A percentile compares a stretch with the other conserved stretches of the same genome.
Evolutionary conservation across 73 alveolate genomes (phyloP).

Genomic region (Urostyla sp.): DNA sequence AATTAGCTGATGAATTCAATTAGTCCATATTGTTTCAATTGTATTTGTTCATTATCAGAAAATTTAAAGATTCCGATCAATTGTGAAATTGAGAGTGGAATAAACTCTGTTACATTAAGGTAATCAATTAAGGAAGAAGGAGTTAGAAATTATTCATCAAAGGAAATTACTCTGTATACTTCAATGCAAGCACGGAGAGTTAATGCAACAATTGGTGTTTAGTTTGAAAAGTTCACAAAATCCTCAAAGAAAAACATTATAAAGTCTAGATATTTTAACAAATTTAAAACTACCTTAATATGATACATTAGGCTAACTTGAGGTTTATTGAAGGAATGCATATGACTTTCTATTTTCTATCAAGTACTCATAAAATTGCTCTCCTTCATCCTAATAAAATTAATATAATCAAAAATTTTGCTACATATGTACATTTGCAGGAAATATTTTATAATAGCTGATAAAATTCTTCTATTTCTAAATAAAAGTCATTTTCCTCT

Average conservation of each 20-base stretch:
- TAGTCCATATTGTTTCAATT: too few relatives aligned
- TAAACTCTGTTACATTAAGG: not conserved
- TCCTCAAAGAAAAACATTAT: not conserved
- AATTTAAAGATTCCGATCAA: too few relatives aligned
- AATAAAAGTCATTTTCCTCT: not conserved
- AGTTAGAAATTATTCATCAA: slow-evolving; percentile 12
- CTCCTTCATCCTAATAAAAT: slow-evolving; percentile 5
- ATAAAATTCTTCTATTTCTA: not conserved
- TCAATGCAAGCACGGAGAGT: slow-evolving; percentile 15
- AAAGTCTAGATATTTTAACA: slow-evolving; percentile 10
- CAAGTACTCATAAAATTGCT: not conserved
- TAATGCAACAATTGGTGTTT: slow-evolving; percentile 1
- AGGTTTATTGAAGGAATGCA: too few relatives aligned
- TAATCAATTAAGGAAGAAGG: slow-evolving; percentile 34
- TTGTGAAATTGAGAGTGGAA: too few relatives aligned
- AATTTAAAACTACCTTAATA: not conserved
- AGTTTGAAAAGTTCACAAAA: not conserved
- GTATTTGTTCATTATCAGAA: too few relatives aligned
- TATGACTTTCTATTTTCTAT: not conserved
- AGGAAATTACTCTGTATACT: slow-evolving; percentile 6
- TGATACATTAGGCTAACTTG: not conserved
- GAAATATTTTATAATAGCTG: not conserved
- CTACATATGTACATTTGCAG: not conserved
- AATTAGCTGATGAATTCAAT: too few relatives aligned
- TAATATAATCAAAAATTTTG: not conserved